Percentiles rank a stretch among this genome's conserved stretches.
Conservation (phyloP, 176 grass and related monocot species). For the Raddia guianensis region DNA sequence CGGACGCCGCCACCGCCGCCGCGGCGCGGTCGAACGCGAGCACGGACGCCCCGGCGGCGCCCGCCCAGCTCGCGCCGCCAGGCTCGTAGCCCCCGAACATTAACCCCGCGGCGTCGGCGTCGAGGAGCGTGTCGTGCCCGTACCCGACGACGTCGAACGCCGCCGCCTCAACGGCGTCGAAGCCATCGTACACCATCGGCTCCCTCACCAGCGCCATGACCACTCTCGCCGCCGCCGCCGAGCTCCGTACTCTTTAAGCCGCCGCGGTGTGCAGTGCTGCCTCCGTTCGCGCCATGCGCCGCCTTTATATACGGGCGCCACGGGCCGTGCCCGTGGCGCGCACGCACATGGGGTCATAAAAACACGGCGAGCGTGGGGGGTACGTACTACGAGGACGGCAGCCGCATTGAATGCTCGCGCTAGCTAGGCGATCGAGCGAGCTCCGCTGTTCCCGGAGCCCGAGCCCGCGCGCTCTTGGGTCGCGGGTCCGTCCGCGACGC, state of each 20-base stretch:
- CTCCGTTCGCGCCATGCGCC: conserved; percentile 18
- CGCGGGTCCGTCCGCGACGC: no score
- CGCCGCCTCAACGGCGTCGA: conserved; percentile 6
- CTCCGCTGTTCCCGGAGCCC: background rate
- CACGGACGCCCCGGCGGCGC: conserved; percentile 51
- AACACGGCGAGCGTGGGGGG: background rate
- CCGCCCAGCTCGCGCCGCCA: conserved; percentile 9
- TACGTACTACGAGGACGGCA: background rate
- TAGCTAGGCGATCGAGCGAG: conserved; percentile 29
- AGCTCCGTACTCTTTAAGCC: background rate
- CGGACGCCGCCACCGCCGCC: background rate
- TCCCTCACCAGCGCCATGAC: conserved; percentile 52
- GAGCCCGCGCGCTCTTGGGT: background rate
- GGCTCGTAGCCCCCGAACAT: background rate
- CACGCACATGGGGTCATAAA: conserved; percentile 27
- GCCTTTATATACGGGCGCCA: conserved; percentile 12
- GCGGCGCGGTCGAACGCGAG: conserved; percentile 51
- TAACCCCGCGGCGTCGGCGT: conserved; percentile 20
- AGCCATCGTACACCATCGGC: conserved; percentile 24
- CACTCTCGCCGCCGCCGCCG: background rate
- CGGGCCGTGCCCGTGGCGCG: background rate
- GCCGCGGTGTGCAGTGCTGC: conserved; percentile 5
- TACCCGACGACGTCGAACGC: conserved; percentile 40
- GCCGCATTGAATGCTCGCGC: conserved; percentile 44
- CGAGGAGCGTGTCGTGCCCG: conserved; percentile 11